Evolutionary conservation across 495 filamentous ascomycete species (phyloP).

Genomic region (Penicillium argentinense): DNA sequence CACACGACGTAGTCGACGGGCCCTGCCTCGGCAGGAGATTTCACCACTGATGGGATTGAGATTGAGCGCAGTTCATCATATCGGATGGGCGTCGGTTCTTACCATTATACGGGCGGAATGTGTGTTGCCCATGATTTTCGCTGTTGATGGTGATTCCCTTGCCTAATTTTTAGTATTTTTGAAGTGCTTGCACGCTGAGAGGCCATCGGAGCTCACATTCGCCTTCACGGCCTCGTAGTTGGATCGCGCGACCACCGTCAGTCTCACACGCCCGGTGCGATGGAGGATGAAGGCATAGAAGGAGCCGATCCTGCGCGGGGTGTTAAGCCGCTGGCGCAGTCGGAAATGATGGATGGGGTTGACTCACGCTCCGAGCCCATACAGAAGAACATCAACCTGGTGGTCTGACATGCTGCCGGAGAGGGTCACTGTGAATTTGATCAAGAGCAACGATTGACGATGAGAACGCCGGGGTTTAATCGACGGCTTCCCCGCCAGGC

Average conservation of each 20-base stretch:
- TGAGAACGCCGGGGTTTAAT: not conserved
- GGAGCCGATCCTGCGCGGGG: slow-evolving; percentile 37
- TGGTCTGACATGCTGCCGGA: slow-evolving; percentile 20
- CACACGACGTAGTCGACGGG: slow-evolving; percentile 47
- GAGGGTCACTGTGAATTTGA: no score
- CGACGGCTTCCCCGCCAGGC: not conserved
- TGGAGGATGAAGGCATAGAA: slow-evolving; percentile 50
- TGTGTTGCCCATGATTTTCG: slow-evolving; percentile 47
- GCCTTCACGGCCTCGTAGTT: slow-evolving; percentile 48
- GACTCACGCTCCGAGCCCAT: slow-evolving; percentile 40
- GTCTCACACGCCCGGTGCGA: slow-evolving; percentile 36
- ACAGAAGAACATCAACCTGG: slow-evolving; percentile 37
- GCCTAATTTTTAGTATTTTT: no score
- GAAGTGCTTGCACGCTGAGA: no score
- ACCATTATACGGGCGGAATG: slow-evolving; percentile 41
- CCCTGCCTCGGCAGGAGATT: slow-evolving; percentile 36
- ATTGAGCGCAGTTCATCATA: no score
- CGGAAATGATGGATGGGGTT: not conserved
- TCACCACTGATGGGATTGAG: slow-evolving; percentile 48
- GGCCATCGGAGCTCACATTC: slow-evolving; percentile 27
- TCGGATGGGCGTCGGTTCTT: not conserved
- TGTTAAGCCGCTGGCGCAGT: not conserved
- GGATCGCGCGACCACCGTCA: slow-evolving; percentile 54
- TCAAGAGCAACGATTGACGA: no score
- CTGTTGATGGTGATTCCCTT: slow-evolving; percentile 49